Evolutionary conservation across 352 stramenopile species (phyloP), one percentile per base, ranked within the genome.

Genomic region (Phytopythium vexans): DNA sequence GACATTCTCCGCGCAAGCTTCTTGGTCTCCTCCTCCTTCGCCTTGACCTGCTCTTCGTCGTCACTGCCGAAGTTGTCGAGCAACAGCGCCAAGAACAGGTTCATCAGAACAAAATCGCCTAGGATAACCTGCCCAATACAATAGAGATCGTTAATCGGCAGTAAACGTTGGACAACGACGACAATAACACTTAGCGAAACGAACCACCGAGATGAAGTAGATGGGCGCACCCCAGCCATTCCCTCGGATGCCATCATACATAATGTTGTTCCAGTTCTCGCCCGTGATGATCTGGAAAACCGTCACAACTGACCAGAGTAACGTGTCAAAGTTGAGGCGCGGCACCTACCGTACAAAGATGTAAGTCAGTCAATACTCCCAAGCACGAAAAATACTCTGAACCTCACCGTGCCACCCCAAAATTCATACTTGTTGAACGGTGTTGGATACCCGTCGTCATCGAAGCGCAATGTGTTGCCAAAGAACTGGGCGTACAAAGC

Each of bases 231-330:
- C 54, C 47, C 76, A 74, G 31, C 77, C 74, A 53, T 87, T 94
- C n/a, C 75, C 76, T 6, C 86, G 83, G 60, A 95, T 95, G 8
- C 70, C 82, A 62, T 96, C 88, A 62, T 98, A 98, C 92, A 98
- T 97, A 47, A 98, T 81, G 37, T 60, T 70, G 54, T 98, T 97
- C 92, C 90, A 98, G 67, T 98, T 96, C 46, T 98, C 94, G 7
- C 90, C 91, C 10, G 92, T 92, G 46, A 98, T 95, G 42, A 98
- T 76, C 65, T 98, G 87, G 54, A 98, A 97, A 0, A 97, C 87
- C 0, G 90, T 97, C 16, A 94, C 67, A 11, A 80, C 58, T 8
- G 82, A 78, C 73, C 72, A 88, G 7, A 91, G 60, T 6, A 97
- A 60, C 3, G 84, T 86, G 41, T 98, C 91, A 53, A 97, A 98